Conservation (phyloP, 1,139 yeast species). For the Pichia cactophila region DNA sequence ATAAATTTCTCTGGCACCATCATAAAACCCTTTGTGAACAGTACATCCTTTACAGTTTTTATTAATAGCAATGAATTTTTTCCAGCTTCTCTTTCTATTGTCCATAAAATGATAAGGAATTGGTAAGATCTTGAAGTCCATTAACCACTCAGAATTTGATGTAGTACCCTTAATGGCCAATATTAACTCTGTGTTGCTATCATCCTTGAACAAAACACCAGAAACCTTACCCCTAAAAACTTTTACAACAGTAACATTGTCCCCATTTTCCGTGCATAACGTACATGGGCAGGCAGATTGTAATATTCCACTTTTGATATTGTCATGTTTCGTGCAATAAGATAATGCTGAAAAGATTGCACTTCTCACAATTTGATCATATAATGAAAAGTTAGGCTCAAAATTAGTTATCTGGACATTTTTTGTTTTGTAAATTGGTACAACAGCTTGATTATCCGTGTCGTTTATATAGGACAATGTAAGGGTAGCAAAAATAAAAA, state of each 20-base stretch:
- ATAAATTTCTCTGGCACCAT: slow-evolving; percentile 26
- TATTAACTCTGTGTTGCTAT: slow-evolving; percentile 30
- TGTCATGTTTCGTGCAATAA: slow-evolving; percentile 13
- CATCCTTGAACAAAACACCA: slow-evolving; percentile 43
- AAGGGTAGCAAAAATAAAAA: neutral
- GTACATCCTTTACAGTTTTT: slow-evolving; percentile 32
- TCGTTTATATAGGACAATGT: neutral
- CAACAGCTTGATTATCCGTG: neutral
- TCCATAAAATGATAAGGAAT: slow-evolving; percentile 33
- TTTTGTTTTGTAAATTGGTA: neutral
- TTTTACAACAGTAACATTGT: slow-evolving; percentile 22
- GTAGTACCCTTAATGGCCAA: slow-evolving; percentile 53
- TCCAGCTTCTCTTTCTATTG: slow-evolving; percentile 16
- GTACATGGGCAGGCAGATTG: slow-evolving; percentile 9
- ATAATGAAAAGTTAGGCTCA: neutral
- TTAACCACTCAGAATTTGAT: slow-evolving; percentile 48
- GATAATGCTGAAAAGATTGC: slow-evolving; percentile 11
- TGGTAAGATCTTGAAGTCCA: slow-evolving; percentile 43
- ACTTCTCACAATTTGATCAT: neutral
- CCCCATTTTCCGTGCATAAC: slow-evolving; percentile 8
- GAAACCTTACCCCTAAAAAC: slow-evolving; percentile 38
- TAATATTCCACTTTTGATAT: slow-evolving; percentile 7
- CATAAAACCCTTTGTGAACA: slow-evolving; percentile 52
- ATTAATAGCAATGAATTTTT: slow-evolving; percentile 30
- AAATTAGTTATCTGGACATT: neutral